A percentile compares a stretch with the other conserved stretches of the same genome.
Evolutionary conservation across 352 stramenopile species (phyloP).

Genomic region (Hyphochytrium catenoides): DNA sequence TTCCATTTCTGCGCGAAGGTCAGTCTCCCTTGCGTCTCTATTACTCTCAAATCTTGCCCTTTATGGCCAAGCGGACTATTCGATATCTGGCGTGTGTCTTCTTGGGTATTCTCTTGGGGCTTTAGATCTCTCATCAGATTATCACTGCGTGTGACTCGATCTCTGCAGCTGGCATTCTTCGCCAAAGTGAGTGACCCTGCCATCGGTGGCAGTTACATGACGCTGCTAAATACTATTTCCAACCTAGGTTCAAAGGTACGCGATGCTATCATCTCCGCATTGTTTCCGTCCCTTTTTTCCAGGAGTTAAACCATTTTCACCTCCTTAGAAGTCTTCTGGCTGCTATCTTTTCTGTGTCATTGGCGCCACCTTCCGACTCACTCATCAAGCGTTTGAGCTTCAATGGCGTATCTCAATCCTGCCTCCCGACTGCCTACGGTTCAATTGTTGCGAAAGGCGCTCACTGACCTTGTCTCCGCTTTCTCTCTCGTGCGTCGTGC

Average conservation of each 20-base stretch:
- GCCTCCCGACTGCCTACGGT: too few species aligned
- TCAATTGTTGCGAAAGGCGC: too few species aligned
- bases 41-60: background rate
- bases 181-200: constrained; percentile 84
- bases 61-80: background rate
- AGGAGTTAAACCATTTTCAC: too few species aligned
- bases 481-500: too few species aligned
- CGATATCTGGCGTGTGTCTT: background rate
- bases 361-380: too few species aligned
- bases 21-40: constrained; percentile 3
- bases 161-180: constrained; percentile 95
- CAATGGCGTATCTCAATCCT: too few species aligned
- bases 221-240: constrained; percentile 93
- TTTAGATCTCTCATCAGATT: background rate
- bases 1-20: constrained; percentile 71
- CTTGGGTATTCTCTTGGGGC: background rate
- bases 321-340: background rate
- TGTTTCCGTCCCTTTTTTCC: too few species aligned
- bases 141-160: too few species aligned
- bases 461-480: too few species aligned
- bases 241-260: constrained; percentile 84
- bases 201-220: constrained; percentile 99
- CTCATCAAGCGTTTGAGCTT: too few species aligned
- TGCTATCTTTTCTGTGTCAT: too few species aligned
- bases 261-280: background rate